These are phyloP conservation scores for Colletotrichum eleusines DNA, from an alignment of 2,329 filamentous ascomycete genomes.

Conservation along the genomic window DNA sequence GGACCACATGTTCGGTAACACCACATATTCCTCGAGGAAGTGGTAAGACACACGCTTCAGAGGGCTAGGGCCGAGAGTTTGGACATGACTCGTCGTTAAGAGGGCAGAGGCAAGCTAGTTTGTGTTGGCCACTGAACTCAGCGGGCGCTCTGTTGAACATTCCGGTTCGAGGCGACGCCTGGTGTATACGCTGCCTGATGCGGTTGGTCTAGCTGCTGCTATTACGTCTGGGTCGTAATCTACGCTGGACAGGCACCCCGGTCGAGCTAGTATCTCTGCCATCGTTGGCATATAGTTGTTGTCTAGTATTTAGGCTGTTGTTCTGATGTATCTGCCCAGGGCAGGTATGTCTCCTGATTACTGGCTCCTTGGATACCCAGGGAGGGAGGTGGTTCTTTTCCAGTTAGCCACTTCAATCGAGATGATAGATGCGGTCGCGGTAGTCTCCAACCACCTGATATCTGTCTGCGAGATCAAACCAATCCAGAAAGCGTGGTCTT, in stretches of 20 bases:
- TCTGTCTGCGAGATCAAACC: background rate
- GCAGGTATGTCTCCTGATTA: background rate
- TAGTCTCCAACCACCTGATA: background rate
- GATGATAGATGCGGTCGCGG: background rate
- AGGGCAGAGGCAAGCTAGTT: background rate
- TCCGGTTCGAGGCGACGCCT: too few species aligned
- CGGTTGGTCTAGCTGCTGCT: too few species aligned
- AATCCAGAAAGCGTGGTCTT: background rate
- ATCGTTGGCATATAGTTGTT: background rate
- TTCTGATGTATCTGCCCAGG: background rate
- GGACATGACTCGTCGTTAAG: background rate
- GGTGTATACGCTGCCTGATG: too few species aligned
- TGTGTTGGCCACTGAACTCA: background rate
- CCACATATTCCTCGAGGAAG: background rate
- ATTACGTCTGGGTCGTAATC: too few species aligned
- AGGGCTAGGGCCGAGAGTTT: background rate
- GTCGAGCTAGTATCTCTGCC: background rate
- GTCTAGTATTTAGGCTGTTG: background rate
- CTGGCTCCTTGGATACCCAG: background rate
- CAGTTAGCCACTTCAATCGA: background rate
- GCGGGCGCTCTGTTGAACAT: too few species aligned
- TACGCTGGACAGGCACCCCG: too few species aligned
- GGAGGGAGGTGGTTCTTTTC: background rate
- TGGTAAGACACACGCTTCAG: background rate
- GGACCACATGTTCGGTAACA: background rate